Evolutionary conservation across 768 basidiomycete genomes (phyloP).

Genomic region (Lactarius akahatsu): DNA sequence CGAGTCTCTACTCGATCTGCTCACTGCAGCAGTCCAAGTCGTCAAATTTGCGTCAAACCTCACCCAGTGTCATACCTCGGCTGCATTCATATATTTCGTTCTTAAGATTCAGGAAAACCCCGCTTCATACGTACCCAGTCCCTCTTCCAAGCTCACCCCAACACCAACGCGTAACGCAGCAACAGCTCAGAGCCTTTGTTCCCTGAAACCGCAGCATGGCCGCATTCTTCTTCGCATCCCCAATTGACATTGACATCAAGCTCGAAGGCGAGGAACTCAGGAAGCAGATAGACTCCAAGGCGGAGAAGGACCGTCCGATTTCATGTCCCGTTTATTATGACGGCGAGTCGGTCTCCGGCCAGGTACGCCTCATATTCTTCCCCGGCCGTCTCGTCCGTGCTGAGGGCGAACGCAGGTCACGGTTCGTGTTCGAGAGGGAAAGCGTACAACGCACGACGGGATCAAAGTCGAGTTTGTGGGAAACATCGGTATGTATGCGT

Average conservation of each 20-base stretch:
- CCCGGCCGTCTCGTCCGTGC: neutral
- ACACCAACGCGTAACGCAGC: neutral
- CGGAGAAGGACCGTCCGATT: constrained; percentile 80
- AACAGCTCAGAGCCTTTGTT: neutral
- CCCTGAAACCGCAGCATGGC: constrained; percentile 53
- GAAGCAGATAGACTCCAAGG: constrained; percentile 87
- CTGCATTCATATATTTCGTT: neutral
- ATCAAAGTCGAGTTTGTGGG: constrained; percentile 98
- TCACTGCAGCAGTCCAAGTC: neutral
- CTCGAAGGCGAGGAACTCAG: constrained; percentile 62
- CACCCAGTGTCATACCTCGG: neutral
- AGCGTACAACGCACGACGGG: constrained; percentile 85
- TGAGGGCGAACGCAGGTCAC: constrained; percentile 52
- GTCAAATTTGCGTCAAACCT: neutral
- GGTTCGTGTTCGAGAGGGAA: constrained; percentile 90
- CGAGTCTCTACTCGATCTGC: constrained; percentile 29
- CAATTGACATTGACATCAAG: constrained; percentile 88
- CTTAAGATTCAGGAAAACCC: neutral
- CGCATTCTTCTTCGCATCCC: constrained; percentile 88
- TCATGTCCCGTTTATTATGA: constrained; percentile 59
- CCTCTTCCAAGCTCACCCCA: neutral
- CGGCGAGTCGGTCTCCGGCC: constrained; percentile 53
- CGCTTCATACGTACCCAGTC: neutral
- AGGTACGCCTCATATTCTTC: constrained; percentile 50
- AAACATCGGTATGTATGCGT: constrained; percentile 72